Conservation (phyloP, 106 monocot genomes). For the Dendrobium nobile region DNA sequence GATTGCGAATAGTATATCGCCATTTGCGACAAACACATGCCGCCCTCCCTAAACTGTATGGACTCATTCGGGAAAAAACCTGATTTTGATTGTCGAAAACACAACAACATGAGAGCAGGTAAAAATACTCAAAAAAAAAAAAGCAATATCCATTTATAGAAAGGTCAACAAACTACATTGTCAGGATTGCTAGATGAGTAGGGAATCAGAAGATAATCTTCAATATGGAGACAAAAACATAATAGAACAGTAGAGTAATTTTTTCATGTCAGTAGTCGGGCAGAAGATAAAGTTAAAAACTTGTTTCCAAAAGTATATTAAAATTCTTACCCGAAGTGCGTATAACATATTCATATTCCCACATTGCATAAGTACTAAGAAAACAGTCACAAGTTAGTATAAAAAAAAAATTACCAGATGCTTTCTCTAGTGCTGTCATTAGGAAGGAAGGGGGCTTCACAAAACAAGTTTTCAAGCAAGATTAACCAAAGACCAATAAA, state of each 20-base stretch:
- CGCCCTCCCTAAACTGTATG: constrained; percentile 74
- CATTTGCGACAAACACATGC: constrained; percentile 96
- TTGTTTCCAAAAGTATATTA: neutral
- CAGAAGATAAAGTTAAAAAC: neutral
- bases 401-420: no score
- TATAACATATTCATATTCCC: neutral
- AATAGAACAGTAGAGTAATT: neutral
- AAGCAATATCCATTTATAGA: neutral
- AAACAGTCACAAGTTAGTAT: neutral
- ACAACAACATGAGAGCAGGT: neutral
- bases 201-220: neutral
- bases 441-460: no score
- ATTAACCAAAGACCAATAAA: neutral
- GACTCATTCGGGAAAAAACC: constrained; percentile 78
- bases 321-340: neutral
- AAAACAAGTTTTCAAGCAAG: no score
- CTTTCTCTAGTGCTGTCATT: no score
- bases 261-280: neutral
- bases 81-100: constrained; percentile 12
- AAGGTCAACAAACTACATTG: neutral
- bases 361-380: neutral
- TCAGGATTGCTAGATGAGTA: neutral
- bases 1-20: constrained; percentile 82
- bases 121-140: neutral
- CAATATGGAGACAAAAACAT: neutral